phyloP scores from a whole-genome alignment of 805 yeast species.

The Priceomyces melissophilus region DNA sequence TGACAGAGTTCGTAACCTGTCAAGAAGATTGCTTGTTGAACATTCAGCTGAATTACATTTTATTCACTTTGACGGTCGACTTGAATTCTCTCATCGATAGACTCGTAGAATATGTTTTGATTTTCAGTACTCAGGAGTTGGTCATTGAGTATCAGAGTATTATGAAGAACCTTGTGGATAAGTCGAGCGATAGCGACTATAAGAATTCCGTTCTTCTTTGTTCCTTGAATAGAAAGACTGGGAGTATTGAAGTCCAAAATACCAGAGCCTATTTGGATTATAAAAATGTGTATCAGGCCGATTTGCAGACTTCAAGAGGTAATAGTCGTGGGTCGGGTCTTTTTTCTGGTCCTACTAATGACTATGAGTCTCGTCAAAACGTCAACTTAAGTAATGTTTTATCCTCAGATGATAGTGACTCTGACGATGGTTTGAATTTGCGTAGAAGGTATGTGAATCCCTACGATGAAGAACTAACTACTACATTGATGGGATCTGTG shows the following conservation, averaged over 20 bases:
- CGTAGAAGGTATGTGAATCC: constrained; percentile 6
- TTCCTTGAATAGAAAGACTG: constrained; percentile 35
- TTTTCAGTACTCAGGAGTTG: constrained; percentile 2
- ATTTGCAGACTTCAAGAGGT: constrained; percentile 2
- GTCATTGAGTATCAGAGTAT: constrained; percentile 6
- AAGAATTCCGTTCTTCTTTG: constrained; percentile 24
- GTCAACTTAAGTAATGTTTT: constrained; percentile 1
- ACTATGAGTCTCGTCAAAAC: background rate
- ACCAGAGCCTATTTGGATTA: constrained; percentile 25
- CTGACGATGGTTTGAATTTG: constrained; percentile 5
- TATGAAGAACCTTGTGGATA: constrained; percentile 2
- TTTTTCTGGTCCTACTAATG: background rate
- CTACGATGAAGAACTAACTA: constrained; percentile 5
- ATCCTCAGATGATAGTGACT: constrained; percentile 6
- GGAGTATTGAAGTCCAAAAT: constrained; percentile 31
- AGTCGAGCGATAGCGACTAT: constrained; percentile 1
- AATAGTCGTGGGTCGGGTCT: background rate
- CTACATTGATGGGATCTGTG: constrained; percentile 5
- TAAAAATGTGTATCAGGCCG: constrained; percentile 10
- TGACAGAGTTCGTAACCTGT: constrained; percentile 22
- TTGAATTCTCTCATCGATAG: constrained; percentile 20
- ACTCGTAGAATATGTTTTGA: constrained; percentile 8
- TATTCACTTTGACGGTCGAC: constrained; percentile 33
- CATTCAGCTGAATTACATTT: constrained; percentile 34
- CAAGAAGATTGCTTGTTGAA: constrained; percentile 28